These are phyloP conservation scores for Penicillium psychrosexuale DNA, from an alignment of 2,329 filamentous ascomycete genomes.

Conservation along the genomic window DNA sequence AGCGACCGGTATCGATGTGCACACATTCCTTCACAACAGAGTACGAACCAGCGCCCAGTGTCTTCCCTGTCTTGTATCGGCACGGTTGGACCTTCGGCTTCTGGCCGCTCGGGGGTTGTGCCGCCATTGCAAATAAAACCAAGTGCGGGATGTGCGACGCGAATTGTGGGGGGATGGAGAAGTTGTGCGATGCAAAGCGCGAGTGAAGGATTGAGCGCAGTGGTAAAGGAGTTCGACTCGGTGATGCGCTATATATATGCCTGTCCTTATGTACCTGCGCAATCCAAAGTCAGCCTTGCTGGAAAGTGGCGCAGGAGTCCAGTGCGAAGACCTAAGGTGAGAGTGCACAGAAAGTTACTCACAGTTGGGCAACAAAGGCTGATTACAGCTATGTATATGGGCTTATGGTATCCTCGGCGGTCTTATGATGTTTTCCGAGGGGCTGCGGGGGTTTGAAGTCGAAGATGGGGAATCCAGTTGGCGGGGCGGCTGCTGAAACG, in stretches of 20 bases:
- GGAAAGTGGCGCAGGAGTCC: slow-evolving; percentile 1
- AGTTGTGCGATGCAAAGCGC: neutral
- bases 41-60: slow-evolving; percentile 91
- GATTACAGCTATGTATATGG: neutral
- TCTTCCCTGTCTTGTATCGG: slow-evolving; percentile 98
- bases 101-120: slow-evolving; percentile 29
- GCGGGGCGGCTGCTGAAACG: neutral
- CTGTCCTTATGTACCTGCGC: slow-evolving; percentile 11
- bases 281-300: slow-evolving; percentile 14
- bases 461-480: neutral
- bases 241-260: neutral
- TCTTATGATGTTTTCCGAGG: neutral
- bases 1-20: slow-evolving; percentile 94
- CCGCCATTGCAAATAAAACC: slow-evolving; percentile 26
- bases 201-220: neutral
- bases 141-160: slow-evolving; percentile 2
- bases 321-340: neutral
- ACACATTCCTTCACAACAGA: slow-evolving; percentile 99
- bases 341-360: neutral
- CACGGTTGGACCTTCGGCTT: slow-evolving; percentile 81
- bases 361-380: neutral
- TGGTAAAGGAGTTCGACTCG: neutral
- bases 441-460: neutral
- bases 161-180: neutral
- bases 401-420: neutral